Conservation (phyloP, 306 rosid genomes). For the Vicia villosa region DNA sequence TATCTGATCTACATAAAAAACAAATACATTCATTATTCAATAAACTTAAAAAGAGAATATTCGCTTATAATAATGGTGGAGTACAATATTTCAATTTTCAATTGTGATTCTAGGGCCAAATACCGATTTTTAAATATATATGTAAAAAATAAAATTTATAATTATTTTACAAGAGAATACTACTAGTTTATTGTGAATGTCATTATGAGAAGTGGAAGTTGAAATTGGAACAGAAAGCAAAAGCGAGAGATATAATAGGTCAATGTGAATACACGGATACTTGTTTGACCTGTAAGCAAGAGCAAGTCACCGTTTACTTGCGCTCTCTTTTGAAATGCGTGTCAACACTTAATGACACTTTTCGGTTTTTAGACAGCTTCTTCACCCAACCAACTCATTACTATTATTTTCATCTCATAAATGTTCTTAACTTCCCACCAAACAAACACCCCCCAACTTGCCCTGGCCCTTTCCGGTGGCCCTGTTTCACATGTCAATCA, state of each 20-base stretch:
- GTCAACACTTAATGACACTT: conserved; percentile 18
- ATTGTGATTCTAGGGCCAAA: too few species aligned
- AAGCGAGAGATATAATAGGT: background rate
- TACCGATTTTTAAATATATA: too few species aligned
- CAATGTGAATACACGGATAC: background rate
- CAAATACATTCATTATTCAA: too few species aligned
- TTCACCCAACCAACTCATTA: conserved; percentile 42
- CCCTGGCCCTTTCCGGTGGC: conserved; percentile 27
- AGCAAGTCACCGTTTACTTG: conserved; percentile 26
- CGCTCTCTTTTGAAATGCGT: background rate
- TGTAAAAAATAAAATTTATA: too few species aligned
- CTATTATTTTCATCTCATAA: conserved; percentile 29
- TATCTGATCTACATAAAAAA: too few species aligned
- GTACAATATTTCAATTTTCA: too few species aligned
- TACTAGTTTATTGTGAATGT: background rate
- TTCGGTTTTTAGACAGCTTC: background rate
- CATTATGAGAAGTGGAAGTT: background rate
- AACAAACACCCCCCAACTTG: conserved; percentile 39
- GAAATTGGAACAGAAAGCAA: background rate
- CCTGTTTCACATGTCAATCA: conserved; percentile 23
- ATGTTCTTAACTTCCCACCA: conserved; percentile 47
- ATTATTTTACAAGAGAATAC: too few species aligned
- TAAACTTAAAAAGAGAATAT: too few species aligned
- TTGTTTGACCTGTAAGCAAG: background rate
- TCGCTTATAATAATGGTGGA: too few species aligned